phyloP scores from a whole-genome alignment of 2,329 filamentous ascomycete species.

The Sclerotinia minor region DNA sequence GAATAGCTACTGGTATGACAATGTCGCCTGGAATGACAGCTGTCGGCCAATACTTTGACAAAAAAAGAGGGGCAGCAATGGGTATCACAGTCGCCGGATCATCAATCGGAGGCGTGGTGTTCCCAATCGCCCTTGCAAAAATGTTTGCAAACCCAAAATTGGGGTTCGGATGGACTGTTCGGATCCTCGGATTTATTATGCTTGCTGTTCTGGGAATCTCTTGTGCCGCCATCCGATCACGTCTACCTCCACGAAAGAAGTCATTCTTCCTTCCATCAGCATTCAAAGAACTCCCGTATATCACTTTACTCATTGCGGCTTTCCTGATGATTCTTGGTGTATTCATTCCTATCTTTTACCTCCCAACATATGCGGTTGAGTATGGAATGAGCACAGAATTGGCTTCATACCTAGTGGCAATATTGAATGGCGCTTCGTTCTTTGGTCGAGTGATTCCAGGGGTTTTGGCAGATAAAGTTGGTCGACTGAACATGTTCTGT shows the following conservation, averaged over 20 bases:
- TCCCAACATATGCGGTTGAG: constrained; percentile 44
- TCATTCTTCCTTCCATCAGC: constrained; percentile 21
- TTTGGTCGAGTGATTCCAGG: constrained; percentile 24
- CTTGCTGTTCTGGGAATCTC: constrained; percentile 41
- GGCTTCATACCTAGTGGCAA: constrained; percentile 52
- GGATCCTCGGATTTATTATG: constrained; percentile 43
- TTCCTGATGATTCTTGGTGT: constrained; percentile 49
- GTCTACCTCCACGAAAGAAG: constrained; percentile 21
- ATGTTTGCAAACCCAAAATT: constrained; percentile 29
- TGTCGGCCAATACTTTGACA: constrained; percentile 52
- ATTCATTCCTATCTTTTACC: constrained; percentile 53
- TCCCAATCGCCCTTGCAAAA: constrained; percentile 22
- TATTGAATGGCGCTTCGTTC: constrained; percentile 44
- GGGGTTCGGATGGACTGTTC: constrained; percentile 40
- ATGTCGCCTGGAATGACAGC: constrained; percentile 43
- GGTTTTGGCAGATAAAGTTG: constrained; percentile 23
- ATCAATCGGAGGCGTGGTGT: constrained; percentile 23
- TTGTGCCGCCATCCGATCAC: constrained; percentile 6
- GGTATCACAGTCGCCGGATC: constrained; percentile 45
- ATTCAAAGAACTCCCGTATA: constrained; percentile 18
- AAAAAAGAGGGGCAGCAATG: constrained; percentile 49
- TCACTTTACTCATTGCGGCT: constrained; percentile 4
- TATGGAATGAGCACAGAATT: constrained; percentile 50
- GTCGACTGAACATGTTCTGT: constrained; percentile 41
- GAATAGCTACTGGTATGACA: constrained; percentile 42